A percentile compares a stretch with the other conserved stretches of the same genome.
Conservation (phyloP, 768 basidiomycete species). For the Suillus ampliporus region DNA sequence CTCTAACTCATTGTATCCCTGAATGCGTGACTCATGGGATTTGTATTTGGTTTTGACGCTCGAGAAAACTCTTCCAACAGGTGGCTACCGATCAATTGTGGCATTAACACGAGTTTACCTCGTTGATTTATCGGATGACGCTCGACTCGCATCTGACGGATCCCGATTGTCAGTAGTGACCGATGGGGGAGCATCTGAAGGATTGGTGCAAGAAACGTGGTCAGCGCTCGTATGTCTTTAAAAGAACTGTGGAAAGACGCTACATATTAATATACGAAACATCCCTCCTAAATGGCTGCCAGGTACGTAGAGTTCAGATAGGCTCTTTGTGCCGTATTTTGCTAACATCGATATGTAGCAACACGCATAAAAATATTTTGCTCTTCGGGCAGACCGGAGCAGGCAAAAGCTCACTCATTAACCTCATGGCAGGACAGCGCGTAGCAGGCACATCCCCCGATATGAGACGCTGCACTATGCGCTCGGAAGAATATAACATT, state of each 20-base stretch:
- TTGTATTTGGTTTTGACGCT: not conserved
- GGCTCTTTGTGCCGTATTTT: not conserved
- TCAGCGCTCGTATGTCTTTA: not conserved
- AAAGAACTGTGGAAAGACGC: not conserved
- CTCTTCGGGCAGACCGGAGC: slow-evolving; percentile 49
- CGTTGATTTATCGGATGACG: not conserved
- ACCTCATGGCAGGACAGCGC: slow-evolving; percentile 32
- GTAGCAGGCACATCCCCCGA: slow-evolving; percentile 33
- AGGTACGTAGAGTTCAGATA: not conserved
- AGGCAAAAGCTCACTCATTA: slow-evolving; percentile 39
- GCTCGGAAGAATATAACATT: slow-evolving; percentile 31
- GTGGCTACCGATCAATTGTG: not conserved
- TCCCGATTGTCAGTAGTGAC: not conserved
- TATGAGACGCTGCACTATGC: slow-evolving; percentile 43
- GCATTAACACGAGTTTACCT: not conserved
- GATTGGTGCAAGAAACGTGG: not conserved
- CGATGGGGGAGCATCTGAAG: too few species aligned
- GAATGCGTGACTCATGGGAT: not conserved
- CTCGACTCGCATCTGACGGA: too few species aligned
- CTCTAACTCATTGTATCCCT: not conserved
- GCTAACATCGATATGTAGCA: not conserved
- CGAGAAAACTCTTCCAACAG: not conserved
- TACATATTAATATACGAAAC: not conserved
- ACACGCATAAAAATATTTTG: slow-evolving; percentile 37
- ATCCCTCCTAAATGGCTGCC: not conserved